These are phyloP conservation scores for Hypholoma sublateritium DNA, from an alignment of 768 basidiomycete species.

Conservation along the genomic window DNA sequence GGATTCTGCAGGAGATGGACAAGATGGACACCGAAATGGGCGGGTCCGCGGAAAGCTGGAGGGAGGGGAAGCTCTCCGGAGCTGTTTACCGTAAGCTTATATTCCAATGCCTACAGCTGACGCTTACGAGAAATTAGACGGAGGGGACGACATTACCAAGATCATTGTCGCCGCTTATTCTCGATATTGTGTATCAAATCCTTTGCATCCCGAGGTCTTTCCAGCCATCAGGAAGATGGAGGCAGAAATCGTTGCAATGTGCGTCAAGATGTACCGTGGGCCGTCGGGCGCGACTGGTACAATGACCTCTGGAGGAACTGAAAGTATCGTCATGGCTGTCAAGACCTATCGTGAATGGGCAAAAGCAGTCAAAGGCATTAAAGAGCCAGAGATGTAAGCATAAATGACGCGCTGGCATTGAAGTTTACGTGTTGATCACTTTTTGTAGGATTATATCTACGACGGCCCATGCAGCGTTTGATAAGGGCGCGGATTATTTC, in stretches of 20 bases:
- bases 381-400: conserved; percentile 85
- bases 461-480: conserved; percentile 92
- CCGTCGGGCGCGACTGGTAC: conserved; percentile 87
- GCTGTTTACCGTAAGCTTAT: conserved; percentile 77
- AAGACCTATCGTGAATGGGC: conserved; percentile 97
- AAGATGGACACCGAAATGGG: conserved; percentile 68
- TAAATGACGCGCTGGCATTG: neutral
- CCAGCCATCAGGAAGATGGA: conserved; percentile 97
- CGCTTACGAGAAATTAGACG: conserved; percentile 45
- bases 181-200: conserved; percentile 84
- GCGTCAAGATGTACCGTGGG: conserved; percentile 80
- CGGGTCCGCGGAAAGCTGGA: conserved; percentile 51
- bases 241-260: conserved; percentile 90
- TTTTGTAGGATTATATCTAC: conserved; percentile 72
- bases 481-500: conserved; percentile 89
- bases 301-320: conserved; percentile 95
- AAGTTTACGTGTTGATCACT: neutral
- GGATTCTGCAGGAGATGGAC: conserved; percentile 79
- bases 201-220: conserved; percentile 91
- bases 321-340: conserved; percentile 93
- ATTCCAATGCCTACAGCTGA: neutral
- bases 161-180: conserved; percentile 81
- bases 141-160: conserved; percentile 77
- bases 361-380: conserved; percentile 79
- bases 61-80: conserved; percentile 74